Evolutionary conservation across 2,329 filamentous ascomycete genomes (phyloP).

Genomic region (Phaeophleospora eucalypticola): DNA sequence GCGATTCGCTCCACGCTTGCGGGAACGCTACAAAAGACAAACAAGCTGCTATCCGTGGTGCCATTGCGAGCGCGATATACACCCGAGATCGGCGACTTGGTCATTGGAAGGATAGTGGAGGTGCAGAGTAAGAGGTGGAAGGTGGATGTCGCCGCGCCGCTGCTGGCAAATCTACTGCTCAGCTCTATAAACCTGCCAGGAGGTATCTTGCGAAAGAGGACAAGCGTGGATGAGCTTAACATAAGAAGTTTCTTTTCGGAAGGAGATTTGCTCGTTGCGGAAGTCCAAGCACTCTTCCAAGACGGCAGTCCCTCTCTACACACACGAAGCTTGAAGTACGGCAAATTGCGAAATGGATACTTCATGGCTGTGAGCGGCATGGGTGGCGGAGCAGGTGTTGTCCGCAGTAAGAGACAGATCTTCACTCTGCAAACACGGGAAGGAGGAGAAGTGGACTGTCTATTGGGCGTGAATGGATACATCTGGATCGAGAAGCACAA

Average conservation of each 20-base stretch:
- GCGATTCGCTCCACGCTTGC: constrained; percentile 86
- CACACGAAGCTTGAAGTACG: constrained; percentile 86
- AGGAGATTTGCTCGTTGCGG: constrained; percentile 87
- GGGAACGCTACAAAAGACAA: constrained; percentile 85
- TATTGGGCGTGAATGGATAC: constrained; percentile 93
- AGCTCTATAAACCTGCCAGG: constrained; percentile 92
- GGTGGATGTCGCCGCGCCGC: constrained; percentile 84
- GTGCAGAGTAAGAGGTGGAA: constrained; percentile 94
- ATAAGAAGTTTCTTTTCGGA: constrained; percentile 97
- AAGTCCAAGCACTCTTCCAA: constrained; percentile 83
- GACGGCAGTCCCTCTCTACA: constrained; percentile 86
- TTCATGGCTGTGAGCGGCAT: constrained; percentile 79
- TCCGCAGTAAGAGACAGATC: constrained; percentile 77
- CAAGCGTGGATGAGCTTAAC: constrained; percentile 93
- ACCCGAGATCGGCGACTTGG: constrained; percentile 92
- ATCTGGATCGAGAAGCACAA: constrained; percentile 84
- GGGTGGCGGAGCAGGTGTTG: constrained; percentile 74
- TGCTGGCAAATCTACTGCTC: constrained; percentile 80
- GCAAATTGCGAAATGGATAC: constrained; percentile 88
- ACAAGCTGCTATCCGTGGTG: constrained; percentile 90
- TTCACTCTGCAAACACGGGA: constrained; percentile 68
- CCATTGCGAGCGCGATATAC: constrained; percentile 89
- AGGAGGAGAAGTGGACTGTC: constrained; percentile 70
- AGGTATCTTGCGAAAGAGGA: constrained; percentile 84
- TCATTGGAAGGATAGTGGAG: constrained; percentile 88